phyloP scores from a whole-genome alignment of 306 rosid species.

The Ochetophila trinervis region DNA sequence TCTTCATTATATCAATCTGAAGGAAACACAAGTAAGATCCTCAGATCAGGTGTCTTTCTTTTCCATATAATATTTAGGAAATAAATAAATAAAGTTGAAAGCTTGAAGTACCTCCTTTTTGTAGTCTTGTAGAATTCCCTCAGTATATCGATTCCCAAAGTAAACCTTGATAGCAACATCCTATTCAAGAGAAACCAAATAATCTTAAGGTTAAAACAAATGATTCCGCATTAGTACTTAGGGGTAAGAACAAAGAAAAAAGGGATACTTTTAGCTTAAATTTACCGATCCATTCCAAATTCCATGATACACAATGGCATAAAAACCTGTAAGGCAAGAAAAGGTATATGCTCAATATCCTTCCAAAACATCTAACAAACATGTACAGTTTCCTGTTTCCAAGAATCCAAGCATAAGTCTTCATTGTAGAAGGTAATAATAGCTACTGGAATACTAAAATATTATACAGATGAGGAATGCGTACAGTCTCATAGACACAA shows the following conservation, averaged over 20 bases:
- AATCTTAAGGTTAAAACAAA: slow-evolving; percentile 20
- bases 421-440: neutral
- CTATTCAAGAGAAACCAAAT: slow-evolving; percentile 27
- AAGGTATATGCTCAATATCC: neutral
- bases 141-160: slow-evolving; percentile 45
- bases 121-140: slow-evolving; percentile 47
- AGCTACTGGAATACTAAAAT: neutral
- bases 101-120: slow-evolving; percentile 52
- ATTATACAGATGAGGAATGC: neutral
- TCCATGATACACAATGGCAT: slow-evolving; percentile 67
- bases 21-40: slow-evolving; percentile 17
- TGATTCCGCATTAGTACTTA: slow-evolving; percentile 1
- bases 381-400: neutral
- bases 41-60: slow-evolving; percentile 19
- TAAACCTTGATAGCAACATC: slow-evolving; percentile 76
- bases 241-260: neutral
- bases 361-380: neutral
- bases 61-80: slow-evolving; percentile 14
- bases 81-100: neutral
- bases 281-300: slow-evolving; percentile 77
- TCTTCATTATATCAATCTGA: slow-evolving; percentile 83
- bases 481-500: neutral
- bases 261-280: slow-evolving; percentile 15
- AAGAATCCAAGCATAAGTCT: neutral
- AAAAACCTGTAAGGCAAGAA: slow-evolving; percentile 50